A percentile compares a stretch with the other conserved stretches of the same genome.
phyloP scores from a whole-genome alignment of 2,329 filamentous ascomycete species.

The Helotiales sp. region DNA sequence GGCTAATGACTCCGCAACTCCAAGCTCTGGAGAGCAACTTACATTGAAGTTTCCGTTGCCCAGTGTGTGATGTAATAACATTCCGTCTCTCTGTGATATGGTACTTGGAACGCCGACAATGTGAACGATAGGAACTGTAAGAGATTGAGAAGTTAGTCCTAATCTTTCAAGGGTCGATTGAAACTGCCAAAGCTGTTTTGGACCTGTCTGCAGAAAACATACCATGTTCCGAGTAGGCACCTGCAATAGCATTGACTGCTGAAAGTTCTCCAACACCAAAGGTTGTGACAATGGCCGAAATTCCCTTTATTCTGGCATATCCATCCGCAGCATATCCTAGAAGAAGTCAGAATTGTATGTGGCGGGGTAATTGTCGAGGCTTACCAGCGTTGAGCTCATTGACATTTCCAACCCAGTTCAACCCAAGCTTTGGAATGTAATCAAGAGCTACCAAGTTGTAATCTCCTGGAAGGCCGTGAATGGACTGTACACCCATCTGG shows the following conservation, averaged over 20 bases:
- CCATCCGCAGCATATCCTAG: constrained; percentile 79
- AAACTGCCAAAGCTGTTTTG: neutral
- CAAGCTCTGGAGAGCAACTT: neutral
- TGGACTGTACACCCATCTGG: constrained; percentile 66
- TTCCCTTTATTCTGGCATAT: constrained; percentile 74
- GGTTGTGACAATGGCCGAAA: constrained; percentile 73
- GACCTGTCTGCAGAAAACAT: neutral
- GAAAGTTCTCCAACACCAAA: constrained; percentile 79
- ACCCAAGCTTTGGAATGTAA: constrained; percentile 61
- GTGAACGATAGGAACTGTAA: constrained; percentile 66
- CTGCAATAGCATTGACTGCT: constrained; percentile 74
- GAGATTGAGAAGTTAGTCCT: neutral
- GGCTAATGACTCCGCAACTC: neutral
- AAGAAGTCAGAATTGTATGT: neutral
- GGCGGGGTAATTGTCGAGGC: constrained; percentile 27
- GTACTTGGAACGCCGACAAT: constrained; percentile 62
- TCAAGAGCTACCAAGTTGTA: constrained; percentile 74
- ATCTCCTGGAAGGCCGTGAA: constrained; percentile 74
- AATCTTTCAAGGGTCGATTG: neutral
- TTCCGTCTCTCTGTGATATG: constrained; percentile 51
- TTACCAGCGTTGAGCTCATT: constrained; percentile 76
- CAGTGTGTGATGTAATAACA: constrained; percentile 70
- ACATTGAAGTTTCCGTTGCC: constrained; percentile 79
- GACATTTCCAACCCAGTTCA: constrained; percentile 71
- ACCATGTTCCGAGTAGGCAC: constrained; percentile 70